These are phyloP conservation scores for Neospora caninum DNA, from an alignment of 169 alveolate species.

Conservation along the genomic window DNA sequence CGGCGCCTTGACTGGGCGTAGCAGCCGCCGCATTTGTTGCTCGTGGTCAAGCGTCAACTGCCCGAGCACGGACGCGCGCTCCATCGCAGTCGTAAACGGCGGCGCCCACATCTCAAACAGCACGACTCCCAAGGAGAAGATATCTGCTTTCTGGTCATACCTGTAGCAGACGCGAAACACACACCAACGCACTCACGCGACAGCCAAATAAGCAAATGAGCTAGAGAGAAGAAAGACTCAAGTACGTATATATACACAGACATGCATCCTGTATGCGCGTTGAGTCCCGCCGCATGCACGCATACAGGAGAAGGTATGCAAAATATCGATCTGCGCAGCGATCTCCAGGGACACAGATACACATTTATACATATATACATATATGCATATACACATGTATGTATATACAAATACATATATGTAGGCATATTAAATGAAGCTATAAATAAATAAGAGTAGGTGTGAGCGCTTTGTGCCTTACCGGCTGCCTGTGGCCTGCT, in stretches of 20 bases:
- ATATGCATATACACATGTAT: too few species aligned
- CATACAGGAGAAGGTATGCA: too few species aligned
- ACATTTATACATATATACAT: background rate
- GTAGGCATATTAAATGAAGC: background rate
- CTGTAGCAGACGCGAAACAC: background rate
- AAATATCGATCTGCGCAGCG: too few species aligned
- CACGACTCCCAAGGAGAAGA: constrained; percentile 30
- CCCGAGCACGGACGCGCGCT: constrained; percentile 42
- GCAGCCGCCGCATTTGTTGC: constrained; percentile 1
- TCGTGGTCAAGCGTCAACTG: background rate
- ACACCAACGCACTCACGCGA: background rate
- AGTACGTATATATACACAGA: background rate
- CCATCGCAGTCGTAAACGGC: constrained; percentile 51
- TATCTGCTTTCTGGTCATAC: constrained; percentile 51
- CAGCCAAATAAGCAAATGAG: background rate
- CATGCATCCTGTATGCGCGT: too few species aligned
- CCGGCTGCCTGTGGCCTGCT: constrained; percentile 42
- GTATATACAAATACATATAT: too few species aligned
- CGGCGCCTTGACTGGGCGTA: background rate
- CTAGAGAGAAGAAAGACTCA: too few species aligned
- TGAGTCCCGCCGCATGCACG: too few species aligned
- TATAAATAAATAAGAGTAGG: too few species aligned
- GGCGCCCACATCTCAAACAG: constrained; percentile 42
- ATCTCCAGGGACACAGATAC: too few species aligned
- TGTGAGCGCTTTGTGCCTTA: background rate